These are phyloP conservation scores for Kokia cookei DNA, from an alignment of 441 rosid genomes.

Conservation along the genomic window DNA sequence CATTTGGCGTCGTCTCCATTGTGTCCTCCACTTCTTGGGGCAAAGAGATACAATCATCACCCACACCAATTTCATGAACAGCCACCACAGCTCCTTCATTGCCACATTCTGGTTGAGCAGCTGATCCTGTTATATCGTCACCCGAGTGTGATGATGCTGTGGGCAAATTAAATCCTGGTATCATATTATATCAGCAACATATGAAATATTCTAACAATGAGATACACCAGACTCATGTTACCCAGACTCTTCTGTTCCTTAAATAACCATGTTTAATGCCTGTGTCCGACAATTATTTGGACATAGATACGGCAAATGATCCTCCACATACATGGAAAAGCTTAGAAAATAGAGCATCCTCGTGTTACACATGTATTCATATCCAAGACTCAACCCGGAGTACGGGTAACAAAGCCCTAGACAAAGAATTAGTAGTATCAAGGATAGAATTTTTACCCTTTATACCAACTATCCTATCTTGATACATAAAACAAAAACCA, in stretches of 20 bases:
- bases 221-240: not conserved
- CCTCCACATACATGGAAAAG: not conserved
- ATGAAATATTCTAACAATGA: conserved; percentile 11
- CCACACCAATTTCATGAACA: conserved; percentile 23
- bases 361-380: not conserved
- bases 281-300: not conserved
- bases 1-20: not conserved
- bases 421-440: not conserved
- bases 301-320: not conserved
- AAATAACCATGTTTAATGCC: not conserved
- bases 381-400: not conserved
- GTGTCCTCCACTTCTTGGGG: conserved; percentile 20
- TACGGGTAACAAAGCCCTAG: not conserved
- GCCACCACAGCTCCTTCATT: conserved; percentile 26
- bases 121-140: conserved; percentile 16
- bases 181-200: conserved; percentile 5
- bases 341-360: not conserved
- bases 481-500: conserved; percentile 59
- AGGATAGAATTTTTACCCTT: conserved; percentile 34
- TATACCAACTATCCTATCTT: conserved; percentile 35
- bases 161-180: conserved; percentile 24
- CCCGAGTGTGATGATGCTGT: conserved; percentile 16
- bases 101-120: conserved; percentile 12
- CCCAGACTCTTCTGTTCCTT: not conserved
- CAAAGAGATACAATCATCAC: conserved; percentile 33